A percentile compares a stretch with the other conserved stretches of the same genome.
Conservation (phyloP, 371 early-diverging fungal genomes). For the Rhizomucor miehei region DNA sequence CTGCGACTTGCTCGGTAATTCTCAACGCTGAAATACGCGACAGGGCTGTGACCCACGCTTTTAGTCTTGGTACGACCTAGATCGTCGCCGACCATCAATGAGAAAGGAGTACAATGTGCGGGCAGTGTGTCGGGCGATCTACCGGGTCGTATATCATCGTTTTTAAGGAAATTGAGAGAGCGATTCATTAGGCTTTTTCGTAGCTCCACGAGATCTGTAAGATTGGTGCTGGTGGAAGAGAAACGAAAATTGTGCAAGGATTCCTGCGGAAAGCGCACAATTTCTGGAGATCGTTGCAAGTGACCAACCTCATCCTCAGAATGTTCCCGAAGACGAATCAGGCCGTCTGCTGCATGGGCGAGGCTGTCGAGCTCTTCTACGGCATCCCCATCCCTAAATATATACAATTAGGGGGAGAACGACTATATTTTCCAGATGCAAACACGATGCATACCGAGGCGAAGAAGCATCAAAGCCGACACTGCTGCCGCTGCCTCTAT, state of each 20-base stretch:
- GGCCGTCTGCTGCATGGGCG: constrained; percentile 23
- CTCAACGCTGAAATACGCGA: constrained; percentile 8
- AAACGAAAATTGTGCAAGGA: constrained; percentile 59
- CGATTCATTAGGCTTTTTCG: constrained; percentile 44
- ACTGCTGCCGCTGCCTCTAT: no score
- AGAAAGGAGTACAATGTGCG: constrained; percentile 12
- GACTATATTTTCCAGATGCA: no score
- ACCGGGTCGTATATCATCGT: constrained; percentile 21
- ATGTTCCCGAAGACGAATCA: constrained; percentile 32
- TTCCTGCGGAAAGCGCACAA: constrained; percentile 46
- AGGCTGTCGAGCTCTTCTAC: constrained; percentile 16
- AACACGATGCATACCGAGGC: no score
- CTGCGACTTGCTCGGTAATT: constrained; percentile 12
- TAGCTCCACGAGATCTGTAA: constrained; percentile 26
- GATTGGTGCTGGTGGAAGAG: constrained; percentile 22
- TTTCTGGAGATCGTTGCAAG: constrained; percentile 14
- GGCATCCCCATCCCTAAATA: no score
- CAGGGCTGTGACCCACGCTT: constrained; percentile 17
- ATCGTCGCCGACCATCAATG: not conserved
- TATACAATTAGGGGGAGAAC: no score
- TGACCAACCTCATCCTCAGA: constrained; percentile 7
- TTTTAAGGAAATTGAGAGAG: constrained; percentile 48
- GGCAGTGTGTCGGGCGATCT: constrained; percentile 17
- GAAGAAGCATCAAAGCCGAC: no score
- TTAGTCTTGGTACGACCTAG: constrained; percentile 15